phyloP scores from a whole-genome alignment of 2,329 filamentous ascomycete species.

The Fusarium secorum region DNA sequence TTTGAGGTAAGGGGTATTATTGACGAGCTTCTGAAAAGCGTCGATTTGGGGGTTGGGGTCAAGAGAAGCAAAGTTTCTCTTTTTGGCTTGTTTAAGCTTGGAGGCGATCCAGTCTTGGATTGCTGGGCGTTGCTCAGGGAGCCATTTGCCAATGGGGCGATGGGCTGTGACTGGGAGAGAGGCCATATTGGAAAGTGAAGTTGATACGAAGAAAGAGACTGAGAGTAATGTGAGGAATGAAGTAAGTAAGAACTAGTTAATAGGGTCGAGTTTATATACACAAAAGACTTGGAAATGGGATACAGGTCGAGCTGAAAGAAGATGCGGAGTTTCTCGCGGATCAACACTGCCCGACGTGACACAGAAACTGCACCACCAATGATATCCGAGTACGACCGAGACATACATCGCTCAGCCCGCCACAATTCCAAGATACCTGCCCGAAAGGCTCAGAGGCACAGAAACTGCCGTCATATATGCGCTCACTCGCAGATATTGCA shows the following conservation, averaged over 20 bases:
- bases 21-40: background rate
- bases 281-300: fast-evolving
- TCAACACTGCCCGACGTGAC: background rate
- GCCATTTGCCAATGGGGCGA: background rate
- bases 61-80: background rate
- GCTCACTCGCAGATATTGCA: background rate
- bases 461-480: background rate
- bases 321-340: background rate
- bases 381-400: background rate
- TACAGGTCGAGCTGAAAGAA: background rate
- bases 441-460: background rate
- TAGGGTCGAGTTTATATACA: background rate
- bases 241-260: no score
- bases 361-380: background rate
- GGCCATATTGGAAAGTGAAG: fast-evolving
- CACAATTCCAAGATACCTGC: background rate
- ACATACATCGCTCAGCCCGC: background rate
- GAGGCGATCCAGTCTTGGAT: background rate
- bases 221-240: background rate
- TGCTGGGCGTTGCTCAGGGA: background rate
- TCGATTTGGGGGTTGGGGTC: background rate
- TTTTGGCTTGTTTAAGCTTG: background rate
- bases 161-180: background rate
- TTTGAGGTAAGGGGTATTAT: background rate
- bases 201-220: fast-evolving